These are phyloP conservation scores for Lipomyces spencermartinsiae DNA, from an alignment of 805 yeast genomes.

Conservation along the genomic window DNA sequence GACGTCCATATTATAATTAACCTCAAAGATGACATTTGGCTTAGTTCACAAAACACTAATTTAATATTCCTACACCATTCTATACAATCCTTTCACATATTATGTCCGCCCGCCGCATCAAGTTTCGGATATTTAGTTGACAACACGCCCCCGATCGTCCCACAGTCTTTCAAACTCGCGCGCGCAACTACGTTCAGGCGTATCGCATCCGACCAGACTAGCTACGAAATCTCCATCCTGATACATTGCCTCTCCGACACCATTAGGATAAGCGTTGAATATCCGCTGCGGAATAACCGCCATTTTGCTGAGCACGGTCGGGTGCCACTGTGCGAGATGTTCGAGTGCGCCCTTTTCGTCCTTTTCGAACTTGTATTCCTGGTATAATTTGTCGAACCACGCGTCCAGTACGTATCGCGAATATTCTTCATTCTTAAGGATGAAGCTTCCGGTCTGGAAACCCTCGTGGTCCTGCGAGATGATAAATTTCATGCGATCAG, in stretches of 20 bases:
- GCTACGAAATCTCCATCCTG: constrained; percentile 46
- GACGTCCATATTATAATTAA: neutral
- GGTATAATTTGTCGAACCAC: constrained; percentile 76
- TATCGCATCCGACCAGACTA: constrained; percentile 38
- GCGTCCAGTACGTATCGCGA: constrained; percentile 76
- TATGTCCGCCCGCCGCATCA: neutral
- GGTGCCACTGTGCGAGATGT: constrained; percentile 95
- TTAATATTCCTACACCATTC: neutral
- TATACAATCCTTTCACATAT: neutral
- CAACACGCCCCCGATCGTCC: constrained; percentile 35
- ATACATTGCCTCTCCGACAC: constrained; percentile 41
- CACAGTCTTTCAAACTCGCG: constrained; percentile 38
- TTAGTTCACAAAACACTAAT: neutral
- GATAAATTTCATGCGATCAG: constrained; percentile 62
- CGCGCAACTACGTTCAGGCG: constrained; percentile 34
- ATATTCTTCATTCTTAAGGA: constrained; percentile 68
- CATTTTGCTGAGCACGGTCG: constrained; percentile 72
- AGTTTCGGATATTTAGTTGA: neutral
- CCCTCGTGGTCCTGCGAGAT: constrained; percentile 72
- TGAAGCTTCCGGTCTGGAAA: constrained; percentile 71
- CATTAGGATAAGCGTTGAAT: constrained; percentile 50
- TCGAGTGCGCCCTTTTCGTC: constrained; percentile 60
- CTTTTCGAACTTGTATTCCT: constrained; percentile 67
- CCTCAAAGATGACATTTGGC: neutral
- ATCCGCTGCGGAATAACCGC: constrained; percentile 72